Evolutionary conservation across 805 yeast species (phyloP), one percentile per base, ranked within the genome.

Genomic region (Wickerhamomyces alni): DNA sequence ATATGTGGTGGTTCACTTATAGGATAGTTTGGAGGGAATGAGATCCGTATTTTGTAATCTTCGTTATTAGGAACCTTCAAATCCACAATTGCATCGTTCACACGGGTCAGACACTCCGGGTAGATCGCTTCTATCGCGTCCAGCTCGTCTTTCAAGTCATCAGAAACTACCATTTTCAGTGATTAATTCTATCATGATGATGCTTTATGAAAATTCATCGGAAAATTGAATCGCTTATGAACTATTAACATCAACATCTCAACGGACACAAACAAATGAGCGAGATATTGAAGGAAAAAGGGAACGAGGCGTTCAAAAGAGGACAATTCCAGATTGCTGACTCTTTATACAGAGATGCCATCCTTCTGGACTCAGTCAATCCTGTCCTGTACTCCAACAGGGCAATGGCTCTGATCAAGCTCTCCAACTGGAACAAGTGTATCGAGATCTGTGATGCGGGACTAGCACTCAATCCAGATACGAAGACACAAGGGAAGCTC

Each of bases 101-200:
- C 51, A 11, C 48, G 50, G 4, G 62, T 59, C 27, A 78, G 57
- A 30, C 77, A 68, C 13, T 71, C 84, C 1, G 95, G 96, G 54
- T 77, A 91, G 11, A 93, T 91, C 4, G 96, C 93, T 40, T 86
- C 83, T 10, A 91, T 78, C 11, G 96, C 91, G 30, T 75, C 79
- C 16, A 87, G 61, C 54, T 91, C 99, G 39, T 87, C 93, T 17
- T 55, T 55, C 7, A 83, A 62, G 26, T 80, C 83, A 43, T 74
- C 74, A 1, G 65, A 57, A n/a, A 50, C 30, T 54, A 51, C 48
- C 4, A 3, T 24, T 24, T 24, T 8, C 11, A 24, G 11, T 8
- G 26, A 13, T 19, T 32, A n/a, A n/a, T n/a, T n/a, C n/a, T n/a
- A n/a, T n/a, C n/a, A n/a, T n/a, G n/a, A n/a, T n/a, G n/a, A n/a